These are phyloP conservation scores for Hyaloperonospora brassicae DNA, from an alignment of 352 stramenopile genomes.

Conservation along the genomic window DNA sequence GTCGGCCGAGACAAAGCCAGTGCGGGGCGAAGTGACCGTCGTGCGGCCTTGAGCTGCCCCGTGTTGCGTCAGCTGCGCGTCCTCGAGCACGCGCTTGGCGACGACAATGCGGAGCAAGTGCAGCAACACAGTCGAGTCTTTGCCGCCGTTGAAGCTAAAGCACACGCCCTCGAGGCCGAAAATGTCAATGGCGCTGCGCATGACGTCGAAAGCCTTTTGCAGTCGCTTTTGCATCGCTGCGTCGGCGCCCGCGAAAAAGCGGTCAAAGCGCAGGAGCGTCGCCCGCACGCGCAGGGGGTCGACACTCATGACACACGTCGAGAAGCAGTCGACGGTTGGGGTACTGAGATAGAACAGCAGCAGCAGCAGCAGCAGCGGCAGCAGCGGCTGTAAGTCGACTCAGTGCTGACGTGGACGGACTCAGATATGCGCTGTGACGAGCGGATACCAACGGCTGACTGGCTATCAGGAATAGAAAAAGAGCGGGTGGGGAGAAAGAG, in stretches of 20 bases:
- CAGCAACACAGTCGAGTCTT: slow-evolving; percentile 89
- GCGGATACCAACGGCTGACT: too few relatives aligned
- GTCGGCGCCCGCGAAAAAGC: slow-evolving; percentile 47
- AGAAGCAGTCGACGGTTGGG: too few relatives aligned
- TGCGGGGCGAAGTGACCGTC: slow-evolving; percentile 52
- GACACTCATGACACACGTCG: slow-evolving; percentile 8
- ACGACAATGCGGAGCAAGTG: slow-evolving; percentile 83
- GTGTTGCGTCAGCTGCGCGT: slow-evolving; percentile 14
- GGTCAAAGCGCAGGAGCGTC: slow-evolving; percentile 48
- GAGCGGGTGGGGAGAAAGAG: too few relatives aligned
- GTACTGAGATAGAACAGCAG: too few relatives aligned
- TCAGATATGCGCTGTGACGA: too few relatives aligned
- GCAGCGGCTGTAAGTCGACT: too few relatives aligned
- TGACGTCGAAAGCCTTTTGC: slow-evolving; percentile 63
- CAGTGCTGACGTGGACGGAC: too few relatives aligned
- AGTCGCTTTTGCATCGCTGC: slow-evolving; percentile 36
- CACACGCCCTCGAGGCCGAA: slow-evolving; percentile 64
- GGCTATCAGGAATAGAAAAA: too few relatives aligned
- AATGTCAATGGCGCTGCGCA: slow-evolving; percentile 74
- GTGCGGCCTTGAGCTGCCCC: slow-evolving; percentile 19
- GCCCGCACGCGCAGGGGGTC: slow-evolving; percentile 18
- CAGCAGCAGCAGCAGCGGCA: too few relatives aligned
- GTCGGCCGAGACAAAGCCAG: slow-evolving; percentile 45
- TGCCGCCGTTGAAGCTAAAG: slow-evolving; percentile 91
- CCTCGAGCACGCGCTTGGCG: slow-evolving; percentile 58